Conservation (phyloP, 768 basidiomycete species). For the Tricholoma sp. region DNA sequence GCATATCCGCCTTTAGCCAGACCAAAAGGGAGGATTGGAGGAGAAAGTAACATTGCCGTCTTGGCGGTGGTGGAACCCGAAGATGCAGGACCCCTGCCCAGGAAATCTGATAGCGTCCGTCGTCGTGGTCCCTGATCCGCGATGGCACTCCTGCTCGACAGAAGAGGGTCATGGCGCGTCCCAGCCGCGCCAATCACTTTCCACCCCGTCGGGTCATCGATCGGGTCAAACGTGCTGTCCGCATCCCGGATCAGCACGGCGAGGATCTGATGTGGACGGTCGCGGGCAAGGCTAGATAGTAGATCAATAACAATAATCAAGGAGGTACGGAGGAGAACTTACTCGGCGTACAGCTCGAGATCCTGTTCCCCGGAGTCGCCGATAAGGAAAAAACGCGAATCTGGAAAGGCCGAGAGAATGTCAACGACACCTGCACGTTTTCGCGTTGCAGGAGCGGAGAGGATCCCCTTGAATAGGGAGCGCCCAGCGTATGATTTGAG, state of each 20-base stretch:
- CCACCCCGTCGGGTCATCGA: conserved; percentile 65
- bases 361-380: conserved; percentile 97
- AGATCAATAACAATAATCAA: not conserved
- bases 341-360: conserved; percentile 81
- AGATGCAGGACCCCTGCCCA: conserved; percentile 1
- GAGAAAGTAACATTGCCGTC: not conserved
- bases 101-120: conserved; percentile 8
- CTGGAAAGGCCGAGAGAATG: conserved; percentile 66
- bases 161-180: conserved; percentile 8
- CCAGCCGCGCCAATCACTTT: conserved; percentile 26
- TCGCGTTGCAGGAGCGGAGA: conserved; percentile 75
- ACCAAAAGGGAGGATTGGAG: not conserved
- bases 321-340: conserved; percentile 11
- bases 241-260: conserved; percentile 85
- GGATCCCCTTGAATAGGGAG: conserved; percentile 76
- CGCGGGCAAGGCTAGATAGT: conserved; percentile 48
- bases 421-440: conserved; percentile 82
- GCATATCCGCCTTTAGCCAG: not conserved
- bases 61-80: not conserved
- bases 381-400: conserved; percentile 74
- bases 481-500: conserved; percentile 83
- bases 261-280: conserved; percentile 63
- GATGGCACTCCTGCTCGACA: not conserved
- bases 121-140: conserved; percentile 7
- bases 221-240: conserved; percentile 28